These are phyloP conservation scores for Coemansia sp. DNA, from an alignment of 192 early-diverging fungal species.

Conservation along the genomic window DNA sequence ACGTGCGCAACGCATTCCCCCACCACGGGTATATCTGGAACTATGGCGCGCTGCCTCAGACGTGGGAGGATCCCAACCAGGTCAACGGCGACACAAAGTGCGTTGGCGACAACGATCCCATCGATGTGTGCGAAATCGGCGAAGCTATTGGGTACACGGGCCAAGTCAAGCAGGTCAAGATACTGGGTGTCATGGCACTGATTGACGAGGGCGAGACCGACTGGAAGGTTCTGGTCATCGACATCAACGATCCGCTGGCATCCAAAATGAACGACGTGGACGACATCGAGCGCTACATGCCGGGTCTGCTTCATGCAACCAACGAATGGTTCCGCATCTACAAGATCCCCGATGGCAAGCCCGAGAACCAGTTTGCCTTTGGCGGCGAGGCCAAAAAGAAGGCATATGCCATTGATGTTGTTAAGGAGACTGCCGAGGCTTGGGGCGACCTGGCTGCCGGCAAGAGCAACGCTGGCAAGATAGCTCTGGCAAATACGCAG, in stretches of 20 bases:
- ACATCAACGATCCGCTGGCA: constrained; percentile 96
- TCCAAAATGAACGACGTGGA: constrained; percentile 97
- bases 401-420: constrained; percentile 82
- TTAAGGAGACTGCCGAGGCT: constrained; percentile 91
- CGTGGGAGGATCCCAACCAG: constrained; percentile 97
- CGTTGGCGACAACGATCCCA: constrained; percentile 94
- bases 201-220: constrained; percentile 99
- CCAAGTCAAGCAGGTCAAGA: constrained; percentile 99
- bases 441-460: constrained; percentile 83
- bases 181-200: constrained; percentile 97
- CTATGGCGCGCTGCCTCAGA: constrained; percentile 99
- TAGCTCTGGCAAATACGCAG: constrained; percentile 67
- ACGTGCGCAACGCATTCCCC: constrained; percentile 98
- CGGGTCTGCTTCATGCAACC: constrained; percentile 91
- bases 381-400: constrained; percentile 81
- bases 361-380: constrained; percentile 99
- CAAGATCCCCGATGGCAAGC: constrained; percentile 99
- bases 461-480: constrained; percentile 70
- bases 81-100: constrained; percentile 92
- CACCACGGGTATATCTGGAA: constrained; percentile 99
- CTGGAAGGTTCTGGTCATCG: constrained; percentile 99
- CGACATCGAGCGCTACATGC: constrained; percentile 96
- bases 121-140: constrained; percentile 98
- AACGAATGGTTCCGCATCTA: constrained; percentile 99
- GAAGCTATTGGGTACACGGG: constrained; percentile 87